Percentiles rank a stretch among this genome's conserved stretches.
phyloP scores from a whole-genome alignment of 495 filamentous ascomycete species.

The Antarctomyces pellizariae region DNA sequence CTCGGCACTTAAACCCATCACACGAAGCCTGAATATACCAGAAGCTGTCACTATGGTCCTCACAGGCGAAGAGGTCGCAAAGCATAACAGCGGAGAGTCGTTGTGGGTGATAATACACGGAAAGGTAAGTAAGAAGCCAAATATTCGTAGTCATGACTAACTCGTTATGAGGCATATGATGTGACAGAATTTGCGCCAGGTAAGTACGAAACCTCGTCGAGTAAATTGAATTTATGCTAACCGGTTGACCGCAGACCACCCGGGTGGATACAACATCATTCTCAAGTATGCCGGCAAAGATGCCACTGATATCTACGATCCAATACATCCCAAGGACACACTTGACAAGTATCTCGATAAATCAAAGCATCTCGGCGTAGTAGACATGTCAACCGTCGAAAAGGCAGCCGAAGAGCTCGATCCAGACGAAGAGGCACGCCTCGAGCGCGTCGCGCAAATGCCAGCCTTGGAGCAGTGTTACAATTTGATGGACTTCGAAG shows the following conservation, averaged over 20 bases:
- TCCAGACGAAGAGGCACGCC: conserved; percentile 55
- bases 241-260: conserved; percentile 32
- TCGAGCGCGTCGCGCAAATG: conserved; percentile 53
- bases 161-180: conserved; percentile 41
- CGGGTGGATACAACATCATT: conserved; percentile 57
- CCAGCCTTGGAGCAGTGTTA: conserved; percentile 75
- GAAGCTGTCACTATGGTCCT: too few relatives aligned
- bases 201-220: conserved; percentile 9
- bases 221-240: neutral
- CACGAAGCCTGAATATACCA: too few relatives aligned
- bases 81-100: conserved; percentile 41
- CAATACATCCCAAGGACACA: conserved; percentile 58
- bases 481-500: conserved; percentile 88
- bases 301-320: conserved; percentile 63
- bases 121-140: conserved; percentile 8
- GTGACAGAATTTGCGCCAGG: conserved; percentile 48
- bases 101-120: conserved; percentile 69
- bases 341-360: conserved; percentile 62
- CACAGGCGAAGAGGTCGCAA: conserved; percentile 13
- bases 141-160: conserved; percentile 4
- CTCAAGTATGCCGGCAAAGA: conserved; percentile 69
- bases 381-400: conserved; percentile 72
- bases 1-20: too few relatives aligned
- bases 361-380: conserved; percentile 72
- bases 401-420: conserved; percentile 42